Percentiles rank a stretch among this genome's conserved stretches.
phyloP scores from a whole-genome alignment of 176 grass and related monocot species.

The Avena sativa region DNA sequence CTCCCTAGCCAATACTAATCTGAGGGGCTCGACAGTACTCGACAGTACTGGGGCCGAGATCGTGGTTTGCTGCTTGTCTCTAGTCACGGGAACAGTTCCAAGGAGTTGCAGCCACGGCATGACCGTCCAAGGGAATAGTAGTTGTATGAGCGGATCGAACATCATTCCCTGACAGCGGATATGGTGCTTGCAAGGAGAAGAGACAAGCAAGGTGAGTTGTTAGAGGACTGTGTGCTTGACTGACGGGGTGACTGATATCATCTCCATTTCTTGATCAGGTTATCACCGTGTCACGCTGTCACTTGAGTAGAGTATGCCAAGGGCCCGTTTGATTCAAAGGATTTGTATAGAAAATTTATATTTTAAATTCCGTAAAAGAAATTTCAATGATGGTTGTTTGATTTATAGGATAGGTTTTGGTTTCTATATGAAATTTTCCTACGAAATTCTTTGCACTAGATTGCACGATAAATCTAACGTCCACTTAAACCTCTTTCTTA shows the following conservation, averaged over 20 bases:
- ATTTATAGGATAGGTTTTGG: too few species aligned
- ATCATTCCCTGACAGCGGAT: background rate
- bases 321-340: too few species aligned
- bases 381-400: too few species aligned
- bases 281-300: too few species aligned
- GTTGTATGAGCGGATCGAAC: background rate
- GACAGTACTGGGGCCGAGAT: background rate
- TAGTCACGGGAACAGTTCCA: background rate
- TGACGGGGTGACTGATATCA: background rate
- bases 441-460: too few species aligned
- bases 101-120: conserved; percentile 37
- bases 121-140: conserved; percentile 19
- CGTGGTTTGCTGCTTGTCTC: background rate
- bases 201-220: background rate
- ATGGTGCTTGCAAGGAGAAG: conserved; percentile 13
- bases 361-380: too few species aligned
- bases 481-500: too few species aligned
- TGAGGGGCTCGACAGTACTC: background rate
- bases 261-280: background rate
- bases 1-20: conserved; percentile 34
- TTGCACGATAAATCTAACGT: too few species aligned
- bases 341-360: too few species aligned
- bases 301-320: too few species aligned
- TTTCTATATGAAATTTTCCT: too few species aligned
- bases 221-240: background rate